Percentiles rank a stretch among this genome's conserved stretches.
Evolutionary conservation across 768 basidiomycete species (phyloP).

Genomic region (Xerocomellus intermedius): DNA sequence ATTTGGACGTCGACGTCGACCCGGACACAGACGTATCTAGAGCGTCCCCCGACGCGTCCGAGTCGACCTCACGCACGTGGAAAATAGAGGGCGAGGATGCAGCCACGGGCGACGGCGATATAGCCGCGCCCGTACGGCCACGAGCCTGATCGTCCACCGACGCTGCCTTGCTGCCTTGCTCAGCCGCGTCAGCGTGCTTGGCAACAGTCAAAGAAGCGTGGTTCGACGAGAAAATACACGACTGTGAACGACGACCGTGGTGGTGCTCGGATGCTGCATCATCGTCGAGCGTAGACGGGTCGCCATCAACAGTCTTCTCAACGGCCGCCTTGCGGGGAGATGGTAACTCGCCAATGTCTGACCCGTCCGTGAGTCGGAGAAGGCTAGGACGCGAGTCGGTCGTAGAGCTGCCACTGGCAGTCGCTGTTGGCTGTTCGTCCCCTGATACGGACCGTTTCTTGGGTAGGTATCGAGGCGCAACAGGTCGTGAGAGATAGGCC

Average conservation of each 20-base stretch:
- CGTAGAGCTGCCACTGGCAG: too few species aligned
- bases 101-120: neutral
- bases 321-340: neutral
- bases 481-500: slow-evolving; percentile 39
- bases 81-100: neutral
- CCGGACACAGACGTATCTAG: too few species aligned
- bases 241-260: neutral
- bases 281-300: neutral
- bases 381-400: neutral
- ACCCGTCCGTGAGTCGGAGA: slow-evolving; percentile 2
- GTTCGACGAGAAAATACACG: neutral
- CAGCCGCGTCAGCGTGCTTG: neutral
- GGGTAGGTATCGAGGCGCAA: neutral
- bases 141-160: neutral
- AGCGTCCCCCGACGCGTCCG: neutral
- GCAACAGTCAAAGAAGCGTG: neutral
- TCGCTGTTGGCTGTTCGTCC: neutral
- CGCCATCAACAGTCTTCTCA: neutral
- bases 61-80: neutral
- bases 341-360: neutral
- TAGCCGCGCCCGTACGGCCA: neutral
- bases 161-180: neutral
- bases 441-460: neutral
- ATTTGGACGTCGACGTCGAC: neutral
- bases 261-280: neutral